These are phyloP conservation scores for Nadsonia commutata DNA, from an alignment of 1,139 yeast species.

Conservation along the genomic window DNA sequence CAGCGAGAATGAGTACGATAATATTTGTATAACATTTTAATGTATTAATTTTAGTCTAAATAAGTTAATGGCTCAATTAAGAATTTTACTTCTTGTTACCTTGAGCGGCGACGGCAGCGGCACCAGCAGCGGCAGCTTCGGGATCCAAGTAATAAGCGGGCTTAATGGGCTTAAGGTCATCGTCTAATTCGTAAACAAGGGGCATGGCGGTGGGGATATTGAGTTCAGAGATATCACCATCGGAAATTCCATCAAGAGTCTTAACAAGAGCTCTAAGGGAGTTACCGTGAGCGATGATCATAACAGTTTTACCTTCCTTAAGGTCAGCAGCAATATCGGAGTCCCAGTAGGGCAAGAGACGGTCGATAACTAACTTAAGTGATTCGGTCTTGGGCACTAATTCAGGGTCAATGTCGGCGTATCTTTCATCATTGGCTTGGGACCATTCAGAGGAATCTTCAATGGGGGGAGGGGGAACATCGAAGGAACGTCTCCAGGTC, in stretches of 20 bases:
- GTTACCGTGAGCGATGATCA: slow-evolving; percentile 97
- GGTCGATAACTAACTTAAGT: slow-evolving; percentile 85
- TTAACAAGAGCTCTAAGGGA: slow-evolving; percentile 93
- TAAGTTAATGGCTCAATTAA: too few relatives aligned
- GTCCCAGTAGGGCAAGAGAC: slow-evolving; percentile 97
- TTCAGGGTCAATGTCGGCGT: slow-evolving; percentile 66
- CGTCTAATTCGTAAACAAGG: slow-evolving; percentile 91
- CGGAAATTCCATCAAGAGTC: slow-evolving; percentile 90
- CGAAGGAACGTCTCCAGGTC: slow-evolving; percentile 96
- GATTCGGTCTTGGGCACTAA: slow-evolving; percentile 93
- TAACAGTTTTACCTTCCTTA: slow-evolving; percentile 74
- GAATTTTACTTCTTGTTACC: slow-evolving; percentile 43
- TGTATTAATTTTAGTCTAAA: too few relatives aligned
- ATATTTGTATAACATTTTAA: too few relatives aligned
- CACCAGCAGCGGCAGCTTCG: slow-evolving; percentile 99
- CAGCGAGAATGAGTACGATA: too few relatives aligned
- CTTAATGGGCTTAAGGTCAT: slow-evolving; percentile 74
- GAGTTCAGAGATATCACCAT: slow-evolving; percentile 80
- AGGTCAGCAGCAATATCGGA: slow-evolving; percentile 81
- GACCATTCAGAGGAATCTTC: slow-evolving; percentile 68
- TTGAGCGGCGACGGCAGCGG: slow-evolving; percentile 97
- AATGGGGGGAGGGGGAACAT: slow-evolving; percentile 89
- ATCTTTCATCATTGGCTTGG: slow-evolving; percentile 76
- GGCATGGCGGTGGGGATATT: slow-evolving; percentile 99
- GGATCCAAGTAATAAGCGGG: slow-evolving; percentile 96